These are phyloP conservation scores for Umbelopsis sp. DNA, from an alignment of 192 early-diverging fungal species.

Conservation along the genomic window DNA sequence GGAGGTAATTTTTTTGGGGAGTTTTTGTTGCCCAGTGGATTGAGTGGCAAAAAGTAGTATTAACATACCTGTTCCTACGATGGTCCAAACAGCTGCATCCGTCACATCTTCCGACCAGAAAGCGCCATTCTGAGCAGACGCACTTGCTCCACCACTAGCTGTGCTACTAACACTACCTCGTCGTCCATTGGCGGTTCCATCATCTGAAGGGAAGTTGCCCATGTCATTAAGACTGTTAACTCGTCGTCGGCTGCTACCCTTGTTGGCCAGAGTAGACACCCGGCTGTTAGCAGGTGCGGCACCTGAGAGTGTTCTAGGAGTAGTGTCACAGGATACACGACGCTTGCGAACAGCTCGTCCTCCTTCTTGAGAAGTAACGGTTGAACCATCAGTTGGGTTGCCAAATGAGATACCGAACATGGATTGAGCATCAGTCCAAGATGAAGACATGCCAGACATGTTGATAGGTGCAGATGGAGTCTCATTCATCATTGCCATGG, in stretches of 20 bases:
- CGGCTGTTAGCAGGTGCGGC: conserved; percentile 3
- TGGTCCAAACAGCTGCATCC: conserved; percentile 92
- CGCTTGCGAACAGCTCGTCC: conserved; percentile 40
- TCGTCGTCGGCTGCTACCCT: conserved; percentile 43
- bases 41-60: conserved; percentile 10
- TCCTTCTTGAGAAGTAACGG: conserved; percentile 24
- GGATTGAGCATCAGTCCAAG: conserved; percentile 19
- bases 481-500: conserved; percentile 13
- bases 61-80: conserved; percentile 77
- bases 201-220: conserved; percentile 7
- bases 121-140: conserved; percentile 39
- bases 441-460: conserved; percentile 10
- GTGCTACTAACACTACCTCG: conserved; percentile 30
- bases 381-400: conserved; percentile 15
- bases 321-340: conserved; percentile 34
- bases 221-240: conserved; percentile 58
- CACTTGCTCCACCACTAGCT: conserved; percentile 31
- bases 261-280: conserved; percentile 9
- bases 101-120: conserved; percentile 80
- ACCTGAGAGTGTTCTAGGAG: not conserved
- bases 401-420: conserved; percentile 21
- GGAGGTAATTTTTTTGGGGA: too few species aligned
- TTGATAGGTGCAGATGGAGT: not conserved
- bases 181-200: not conserved
- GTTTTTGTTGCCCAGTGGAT: too few species aligned